Evolutionary conservation across 2,329 filamentous ascomycete genomes (phyloP).

Genomic region (Fusarium pininemorale): DNA sequence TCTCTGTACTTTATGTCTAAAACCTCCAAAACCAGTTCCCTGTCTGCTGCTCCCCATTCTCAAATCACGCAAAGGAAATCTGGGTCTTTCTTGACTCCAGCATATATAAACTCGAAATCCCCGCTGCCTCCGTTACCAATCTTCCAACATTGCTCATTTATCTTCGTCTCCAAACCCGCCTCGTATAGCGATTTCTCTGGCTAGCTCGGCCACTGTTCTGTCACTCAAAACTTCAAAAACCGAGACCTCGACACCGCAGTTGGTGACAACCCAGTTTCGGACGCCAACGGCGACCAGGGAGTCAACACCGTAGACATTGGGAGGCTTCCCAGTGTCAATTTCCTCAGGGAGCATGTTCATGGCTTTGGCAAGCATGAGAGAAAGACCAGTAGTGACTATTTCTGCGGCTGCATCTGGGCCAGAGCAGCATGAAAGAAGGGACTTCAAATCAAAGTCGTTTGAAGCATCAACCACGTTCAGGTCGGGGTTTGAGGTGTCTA

Average conservation of each 20-base stretch:
- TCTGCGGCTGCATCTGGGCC: constrained; percentile 43
- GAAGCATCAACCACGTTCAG: constrained; percentile 31
- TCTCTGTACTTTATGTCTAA: not conserved
- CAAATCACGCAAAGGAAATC: not conserved
- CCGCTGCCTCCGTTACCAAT: not conserved
- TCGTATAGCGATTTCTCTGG: constrained; percentile 48
- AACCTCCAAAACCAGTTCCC: not conserved
- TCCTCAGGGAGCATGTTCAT: constrained; percentile 57
- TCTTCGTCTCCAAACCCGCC: constrained; percentile 41
- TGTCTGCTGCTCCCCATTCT: not conserved
- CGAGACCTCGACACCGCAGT: constrained; percentile 55
- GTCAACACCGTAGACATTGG: constrained; percentile 61
- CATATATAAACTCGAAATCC: not conserved
- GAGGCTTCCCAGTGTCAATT: constrained; percentile 53
- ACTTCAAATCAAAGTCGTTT: constrained; percentile 43
- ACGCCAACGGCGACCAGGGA: constrained; percentile 62
- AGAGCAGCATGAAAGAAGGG: constrained; percentile 45
- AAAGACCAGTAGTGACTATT: constrained; percentile 50
- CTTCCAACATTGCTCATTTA: not conserved
- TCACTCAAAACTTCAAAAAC: constrained; percentile 60
- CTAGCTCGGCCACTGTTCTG: constrained; percentile 51
- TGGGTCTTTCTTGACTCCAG: not conserved
- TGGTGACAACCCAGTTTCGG: constrained; percentile 60
- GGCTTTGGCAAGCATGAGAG: constrained; percentile 53
- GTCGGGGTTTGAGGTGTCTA: constrained; percentile 54